These are phyloP conservation scores for Tetragonia tetragonoides DNA, from an alignment of 148 eudicot genomes.

Conservation along the genomic window DNA sequence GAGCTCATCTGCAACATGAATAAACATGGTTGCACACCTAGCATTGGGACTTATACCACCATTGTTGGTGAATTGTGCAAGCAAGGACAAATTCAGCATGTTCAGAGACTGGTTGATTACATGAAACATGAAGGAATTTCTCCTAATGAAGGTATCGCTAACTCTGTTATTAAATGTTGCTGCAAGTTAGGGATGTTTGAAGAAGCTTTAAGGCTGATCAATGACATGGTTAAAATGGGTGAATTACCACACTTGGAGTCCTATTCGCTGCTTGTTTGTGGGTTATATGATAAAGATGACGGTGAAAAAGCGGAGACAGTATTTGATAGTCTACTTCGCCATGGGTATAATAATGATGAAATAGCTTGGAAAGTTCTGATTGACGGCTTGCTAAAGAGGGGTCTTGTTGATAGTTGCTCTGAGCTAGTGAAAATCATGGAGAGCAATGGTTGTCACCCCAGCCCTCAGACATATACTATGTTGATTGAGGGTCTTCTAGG, in stretches of 20 bases:
- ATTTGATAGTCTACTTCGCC: constrained; percentile 51
- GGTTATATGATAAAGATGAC: constrained; percentile 56
- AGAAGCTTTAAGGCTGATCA: constrained; percentile 46
- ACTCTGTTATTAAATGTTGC: constrained; percentile 55
- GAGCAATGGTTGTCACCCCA: constrained; percentile 52
- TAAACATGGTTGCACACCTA: constrained; percentile 47
- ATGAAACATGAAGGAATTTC: constrained; percentile 52
- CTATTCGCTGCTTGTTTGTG: constrained; percentile 55
- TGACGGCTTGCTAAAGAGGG: constrained; percentile 69
- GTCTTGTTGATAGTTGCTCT: constrained; percentile 51
- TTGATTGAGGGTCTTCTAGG: constrained; percentile 47
- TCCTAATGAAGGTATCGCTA: constrained; percentile 52
- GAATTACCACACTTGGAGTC: constrained; percentile 53
- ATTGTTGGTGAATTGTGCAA: constrained; percentile 59
- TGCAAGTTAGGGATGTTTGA: constrained; percentile 50
- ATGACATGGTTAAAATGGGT: constrained; percentile 43
- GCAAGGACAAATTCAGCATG: constrained; percentile 57
- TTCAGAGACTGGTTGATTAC: constrained; percentile 51
- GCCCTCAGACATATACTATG: constrained; percentile 51
- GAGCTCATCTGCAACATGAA: constrained; percentile 52
- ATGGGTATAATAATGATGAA: constrained; percentile 75
- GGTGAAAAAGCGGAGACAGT: constrained; percentile 45
- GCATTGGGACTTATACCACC: constrained; percentile 45
- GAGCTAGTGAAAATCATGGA: constrained; percentile 63
- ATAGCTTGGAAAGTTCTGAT: constrained; percentile 78